Evolutionary conservation across 257 asterid genomes (phyloP).

Genomic region (Cynanchum wilfordii): DNA sequence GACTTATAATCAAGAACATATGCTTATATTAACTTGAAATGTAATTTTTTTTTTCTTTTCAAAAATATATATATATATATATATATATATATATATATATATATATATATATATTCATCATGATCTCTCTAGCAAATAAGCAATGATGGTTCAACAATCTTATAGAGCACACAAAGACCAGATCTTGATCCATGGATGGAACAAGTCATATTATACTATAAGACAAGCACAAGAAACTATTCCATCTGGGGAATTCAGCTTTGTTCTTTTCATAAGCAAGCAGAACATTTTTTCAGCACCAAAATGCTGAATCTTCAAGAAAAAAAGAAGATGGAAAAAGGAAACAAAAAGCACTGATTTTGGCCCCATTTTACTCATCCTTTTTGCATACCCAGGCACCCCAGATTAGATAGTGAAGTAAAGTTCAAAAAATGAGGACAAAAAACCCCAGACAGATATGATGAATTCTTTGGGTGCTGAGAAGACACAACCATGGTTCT

Average conservation of each 20-base stretch:
- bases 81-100: not conserved
- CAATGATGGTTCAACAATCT: not conserved
- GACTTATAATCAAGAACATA: not conserved
- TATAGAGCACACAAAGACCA: not conserved
- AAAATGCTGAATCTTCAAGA: not conserved
- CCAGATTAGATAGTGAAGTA: too few species aligned
- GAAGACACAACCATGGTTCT: not conserved
- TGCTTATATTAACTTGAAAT: not conserved
- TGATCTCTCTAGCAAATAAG: not conserved
- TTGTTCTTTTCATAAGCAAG: slow-evolving; percentile 1
- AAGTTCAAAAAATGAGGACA: too few species aligned
- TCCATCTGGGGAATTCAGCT: not conserved
- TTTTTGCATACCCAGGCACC: not conserved
- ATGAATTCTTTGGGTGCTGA: not conserved
- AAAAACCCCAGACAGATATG: not conserved
- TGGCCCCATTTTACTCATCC: not conserved
- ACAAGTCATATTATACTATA: not conserved
- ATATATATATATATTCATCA: not conserved
- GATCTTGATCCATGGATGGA: slow-evolving; percentile 3
- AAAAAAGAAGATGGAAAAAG: not conserved
- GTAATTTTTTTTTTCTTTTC: not conserved
- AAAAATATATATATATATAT: too few species aligned
- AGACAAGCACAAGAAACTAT: not conserved
- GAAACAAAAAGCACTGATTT: not conserved
- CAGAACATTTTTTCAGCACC: not conserved